Percentiles rank a stretch among this genome's conserved stretches.
Evolutionary conservation across 148 eudicot genomes (phyloP).

Genomic region (Arctostaphylos glauca): DNA sequence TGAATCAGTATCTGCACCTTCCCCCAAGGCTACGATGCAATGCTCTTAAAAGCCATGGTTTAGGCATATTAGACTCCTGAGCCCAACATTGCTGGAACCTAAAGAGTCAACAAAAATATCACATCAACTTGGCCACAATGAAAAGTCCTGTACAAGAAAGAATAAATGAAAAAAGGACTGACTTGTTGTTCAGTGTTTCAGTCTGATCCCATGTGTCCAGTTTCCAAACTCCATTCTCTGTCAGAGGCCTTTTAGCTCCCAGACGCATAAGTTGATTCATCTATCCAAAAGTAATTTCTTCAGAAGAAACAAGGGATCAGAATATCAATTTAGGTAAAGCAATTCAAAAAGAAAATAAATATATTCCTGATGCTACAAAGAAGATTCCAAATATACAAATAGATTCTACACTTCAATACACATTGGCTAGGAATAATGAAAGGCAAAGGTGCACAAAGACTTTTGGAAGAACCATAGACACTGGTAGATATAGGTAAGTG

Average conservation of each 20-base stretch:
- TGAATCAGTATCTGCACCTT: constrained; percentile 45
- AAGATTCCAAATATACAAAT: background rate
- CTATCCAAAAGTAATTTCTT: constrained; percentile 76
- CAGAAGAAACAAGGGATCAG: constrained; percentile 21
- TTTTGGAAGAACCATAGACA: background rate
- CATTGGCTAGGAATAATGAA: background rate
- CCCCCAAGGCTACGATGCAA: constrained; percentile 81
- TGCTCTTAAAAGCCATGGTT: constrained; percentile 90
- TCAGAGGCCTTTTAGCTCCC: constrained; percentile 89
- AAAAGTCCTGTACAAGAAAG: background rate
- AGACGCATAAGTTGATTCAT: constrained; percentile 80
- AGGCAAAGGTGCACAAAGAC: background rate
- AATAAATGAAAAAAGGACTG: constrained; percentile 19
- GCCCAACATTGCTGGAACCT: constrained; percentile 85
- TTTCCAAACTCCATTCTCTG: constrained; percentile 95
- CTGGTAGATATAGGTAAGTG: no score
- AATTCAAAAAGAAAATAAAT: background rate
- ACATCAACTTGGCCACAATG: background rate
- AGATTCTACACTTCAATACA: background rate
- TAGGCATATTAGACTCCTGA: constrained; percentile 61
- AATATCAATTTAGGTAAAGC: constrained; percentile 14
- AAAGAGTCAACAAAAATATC: constrained; percentile 19
- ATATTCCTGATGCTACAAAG: background rate
- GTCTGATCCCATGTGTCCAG: constrained; percentile 92
- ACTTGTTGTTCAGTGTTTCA: constrained; percentile 80